Evolutionary conservation across 106 monocot species (phyloP).

Genomic region (Platanthera guangdongensis): DNA sequence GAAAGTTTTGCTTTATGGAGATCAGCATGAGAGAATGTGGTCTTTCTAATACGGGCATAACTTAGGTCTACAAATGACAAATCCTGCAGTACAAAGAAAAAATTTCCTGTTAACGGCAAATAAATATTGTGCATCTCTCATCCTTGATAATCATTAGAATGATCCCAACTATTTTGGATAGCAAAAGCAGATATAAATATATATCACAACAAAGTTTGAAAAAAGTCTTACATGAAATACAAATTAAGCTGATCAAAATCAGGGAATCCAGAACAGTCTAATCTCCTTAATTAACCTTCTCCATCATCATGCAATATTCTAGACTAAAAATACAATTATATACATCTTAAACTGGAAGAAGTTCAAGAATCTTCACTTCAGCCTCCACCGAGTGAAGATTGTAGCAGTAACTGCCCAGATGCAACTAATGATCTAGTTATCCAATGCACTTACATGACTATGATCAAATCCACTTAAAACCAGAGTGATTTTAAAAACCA

Average conservation of each 20-base stretch:
- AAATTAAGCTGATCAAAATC: background rate
- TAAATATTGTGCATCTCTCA: background rate
- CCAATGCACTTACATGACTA: too few relatives aligned
- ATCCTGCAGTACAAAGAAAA: constrained; percentile 45
- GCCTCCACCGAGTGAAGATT: too few relatives aligned
- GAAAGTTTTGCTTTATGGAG: constrained; percentile 78
- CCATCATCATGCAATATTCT: background rate
- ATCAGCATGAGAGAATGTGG: constrained; percentile 68
- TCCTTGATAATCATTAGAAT: too few relatives aligned
- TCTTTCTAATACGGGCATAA: constrained; percentile 59
- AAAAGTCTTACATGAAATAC: background rate
- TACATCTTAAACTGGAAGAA: background rate
- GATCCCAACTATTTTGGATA: background rate
- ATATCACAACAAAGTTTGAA: background rate
- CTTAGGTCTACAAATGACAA: constrained; percentile 80
- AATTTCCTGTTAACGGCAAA: background rate
- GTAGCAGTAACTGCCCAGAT: too few relatives aligned
- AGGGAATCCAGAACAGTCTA: background rate
- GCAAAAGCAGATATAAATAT: background rate
- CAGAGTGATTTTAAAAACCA: too few relatives aligned
- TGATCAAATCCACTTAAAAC: too few relatives aligned
- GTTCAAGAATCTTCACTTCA: background rate
- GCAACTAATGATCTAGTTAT: too few relatives aligned
- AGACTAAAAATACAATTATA: background rate
- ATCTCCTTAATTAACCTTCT: background rate